Conservation (phyloP, 495 filamentous ascomycete genomes). For the Aspergillus olivimuriae region DNA sequence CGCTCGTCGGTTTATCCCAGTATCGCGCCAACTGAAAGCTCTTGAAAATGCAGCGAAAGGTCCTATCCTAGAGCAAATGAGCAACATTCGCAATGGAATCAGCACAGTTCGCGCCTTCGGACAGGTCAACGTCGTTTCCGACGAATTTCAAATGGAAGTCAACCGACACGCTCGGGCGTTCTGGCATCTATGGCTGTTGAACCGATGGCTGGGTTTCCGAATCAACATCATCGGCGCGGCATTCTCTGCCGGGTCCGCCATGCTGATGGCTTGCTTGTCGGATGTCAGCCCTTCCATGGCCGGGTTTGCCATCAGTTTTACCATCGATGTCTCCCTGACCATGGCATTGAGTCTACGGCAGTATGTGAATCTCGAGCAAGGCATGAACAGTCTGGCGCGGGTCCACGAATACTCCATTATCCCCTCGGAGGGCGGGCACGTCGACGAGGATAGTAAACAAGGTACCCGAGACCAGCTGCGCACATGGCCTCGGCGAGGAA, state of each 20-base stretch:
- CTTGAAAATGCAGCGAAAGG: constrained; percentile 61
- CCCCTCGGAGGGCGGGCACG: constrained; percentile 42
- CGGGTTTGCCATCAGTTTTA: constrained; percentile 61
- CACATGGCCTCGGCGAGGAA: constrained; percentile 69
- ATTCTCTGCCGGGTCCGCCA: constrained; percentile 50
- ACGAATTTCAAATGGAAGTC: constrained; percentile 54
- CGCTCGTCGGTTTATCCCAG: constrained; percentile 72
- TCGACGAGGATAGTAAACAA: not conserved
- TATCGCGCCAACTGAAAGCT: constrained; percentile 68
- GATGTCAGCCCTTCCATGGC: constrained; percentile 55
- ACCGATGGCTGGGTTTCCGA: constrained; percentile 63
- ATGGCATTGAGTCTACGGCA: constrained; percentile 55
- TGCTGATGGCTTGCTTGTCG: constrained; percentile 41
- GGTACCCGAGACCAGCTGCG: constrained; percentile 45
- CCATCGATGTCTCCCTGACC: constrained; percentile 48
- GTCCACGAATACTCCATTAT: constrained; percentile 59
- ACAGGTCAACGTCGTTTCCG: constrained; percentile 52
- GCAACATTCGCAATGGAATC: constrained; percentile 55
- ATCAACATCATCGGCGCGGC: constrained; percentile 54
- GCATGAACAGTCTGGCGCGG: constrained; percentile 64
- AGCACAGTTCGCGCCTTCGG: constrained; percentile 64
- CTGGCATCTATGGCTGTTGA: constrained; percentile 64
- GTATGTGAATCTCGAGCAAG: constrained; percentile 58
- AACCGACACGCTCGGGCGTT: constrained; percentile 51
- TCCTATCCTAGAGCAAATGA: constrained; percentile 68